These are phyloP conservation scores for Trametes meyenii DNA, from an alignment of 768 basidiomycete species.

Conservation along the genomic window DNA sequence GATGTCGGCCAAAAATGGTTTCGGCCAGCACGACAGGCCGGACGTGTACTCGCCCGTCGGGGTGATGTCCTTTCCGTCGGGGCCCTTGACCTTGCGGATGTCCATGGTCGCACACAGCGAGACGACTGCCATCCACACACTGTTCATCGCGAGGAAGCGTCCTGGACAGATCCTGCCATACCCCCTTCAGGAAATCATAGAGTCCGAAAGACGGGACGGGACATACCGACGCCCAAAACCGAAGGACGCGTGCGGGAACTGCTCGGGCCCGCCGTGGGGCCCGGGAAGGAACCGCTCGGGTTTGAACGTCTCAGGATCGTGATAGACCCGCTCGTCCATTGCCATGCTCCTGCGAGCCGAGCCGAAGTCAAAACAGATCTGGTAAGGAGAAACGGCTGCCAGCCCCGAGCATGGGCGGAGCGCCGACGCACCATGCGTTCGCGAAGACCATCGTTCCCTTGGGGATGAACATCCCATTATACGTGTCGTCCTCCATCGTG, in stretches of 20 bases:
- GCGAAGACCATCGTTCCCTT: slow-evolving; percentile 30
- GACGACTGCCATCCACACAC: slow-evolving; percentile 48
- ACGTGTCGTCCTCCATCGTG: slow-evolving; percentile 30
- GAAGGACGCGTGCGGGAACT: slow-evolving; percentile 19
- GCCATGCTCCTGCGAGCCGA: slow-evolving; percentile 30
- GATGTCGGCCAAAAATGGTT: slow-evolving; percentile 17
- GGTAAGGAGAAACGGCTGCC: neutral
- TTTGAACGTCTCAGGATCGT: slow-evolving; percentile 48
- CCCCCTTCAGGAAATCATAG: too few species aligned
- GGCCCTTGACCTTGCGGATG: slow-evolving; percentile 45
- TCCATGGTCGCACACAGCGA: slow-evolving; percentile 49
- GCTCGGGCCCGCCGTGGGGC: slow-evolving; percentile 21
- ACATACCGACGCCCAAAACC: slow-evolving; percentile 18
- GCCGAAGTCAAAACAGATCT: neutral
- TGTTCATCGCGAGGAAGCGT: slow-evolving; percentile 50
- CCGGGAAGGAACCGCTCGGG: slow-evolving; percentile 49
- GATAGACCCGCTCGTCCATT: slow-evolving; percentile 37
- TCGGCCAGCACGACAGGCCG: slow-evolving; percentile 48
- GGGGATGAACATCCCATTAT: slow-evolving; percentile 31
- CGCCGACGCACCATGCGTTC: slow-evolving; percentile 25
- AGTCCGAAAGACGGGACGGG: neutral
- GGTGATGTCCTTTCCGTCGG: slow-evolving; percentile 43
- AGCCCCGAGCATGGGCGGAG: neutral
- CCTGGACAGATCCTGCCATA: slow-evolving; percentile 53
- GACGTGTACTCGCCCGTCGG: slow-evolving; percentile 42